phyloP scores from a whole-genome alignment of 75 land plant genomes.

The Sequoiadendron giganteum region DNA sequence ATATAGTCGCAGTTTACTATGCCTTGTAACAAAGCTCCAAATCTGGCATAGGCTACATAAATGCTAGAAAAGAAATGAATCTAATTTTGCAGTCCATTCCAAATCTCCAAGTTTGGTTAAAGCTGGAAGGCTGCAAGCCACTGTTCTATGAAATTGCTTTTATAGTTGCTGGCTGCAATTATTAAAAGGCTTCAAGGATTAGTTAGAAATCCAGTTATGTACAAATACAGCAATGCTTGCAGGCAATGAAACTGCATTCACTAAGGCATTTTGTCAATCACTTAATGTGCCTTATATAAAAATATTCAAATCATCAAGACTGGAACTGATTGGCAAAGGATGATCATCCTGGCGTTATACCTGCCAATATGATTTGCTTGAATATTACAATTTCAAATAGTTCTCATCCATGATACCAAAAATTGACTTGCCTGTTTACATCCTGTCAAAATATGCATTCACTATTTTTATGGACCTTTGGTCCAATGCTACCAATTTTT shows the following conservation, averaged over 20 bases:
- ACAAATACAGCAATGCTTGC: neutral
- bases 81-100: neutral
- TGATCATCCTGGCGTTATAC: neutral
- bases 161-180: neutral
- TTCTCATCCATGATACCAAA: neutral
- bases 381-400: neutral
- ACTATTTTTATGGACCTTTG: neutral
- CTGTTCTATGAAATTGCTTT: neutral
- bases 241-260: neutral
- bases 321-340: neutral
- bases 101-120: neutral
- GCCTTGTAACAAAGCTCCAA: neutral
- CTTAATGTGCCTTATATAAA: neutral
- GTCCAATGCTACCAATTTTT: neutral
- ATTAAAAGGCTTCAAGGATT: neutral
- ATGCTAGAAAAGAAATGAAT: neutral
- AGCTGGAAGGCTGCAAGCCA: neutral
- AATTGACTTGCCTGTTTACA: neutral
- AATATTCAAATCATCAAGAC: neutral
- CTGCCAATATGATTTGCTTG: neutral
- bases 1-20: neutral
- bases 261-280: neutral
- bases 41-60: neutral
- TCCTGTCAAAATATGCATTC: neutral
- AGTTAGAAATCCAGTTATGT: neutral